These are phyloP conservation scores for Gossypium longicalyx DNA, from an alignment of 345 rosid species.

Conservation along the genomic window DNA sequence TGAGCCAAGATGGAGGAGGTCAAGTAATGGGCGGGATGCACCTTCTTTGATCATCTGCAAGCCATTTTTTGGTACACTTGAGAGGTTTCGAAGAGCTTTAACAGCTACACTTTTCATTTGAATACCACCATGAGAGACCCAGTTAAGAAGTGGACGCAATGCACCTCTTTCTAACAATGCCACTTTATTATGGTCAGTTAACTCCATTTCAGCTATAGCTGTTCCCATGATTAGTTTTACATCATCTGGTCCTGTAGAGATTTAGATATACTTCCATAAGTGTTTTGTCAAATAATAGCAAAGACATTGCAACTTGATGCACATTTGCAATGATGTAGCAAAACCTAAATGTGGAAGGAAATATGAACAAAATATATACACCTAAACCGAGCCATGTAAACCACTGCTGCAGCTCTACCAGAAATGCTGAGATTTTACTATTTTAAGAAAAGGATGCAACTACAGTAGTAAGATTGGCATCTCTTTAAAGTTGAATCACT, in stretches of 20 bases:
- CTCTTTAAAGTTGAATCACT: neutral
- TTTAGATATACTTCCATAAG: neutral
- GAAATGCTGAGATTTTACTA: neutral
- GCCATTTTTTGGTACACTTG: slow-evolving; percentile 49
- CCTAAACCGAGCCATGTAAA: neutral
- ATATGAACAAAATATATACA: neutral
- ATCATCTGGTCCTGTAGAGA: slow-evolving; percentile 51
- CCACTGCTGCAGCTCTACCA: neutral
- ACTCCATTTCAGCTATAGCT: slow-evolving; percentile 56
- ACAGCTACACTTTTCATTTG: slow-evolving; percentile 41
- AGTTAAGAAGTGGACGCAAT: slow-evolving; percentile 45
- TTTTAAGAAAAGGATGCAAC: neutral
- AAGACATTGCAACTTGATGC: neutral
- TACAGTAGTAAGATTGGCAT: neutral
- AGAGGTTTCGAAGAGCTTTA: slow-evolving; percentile 50
- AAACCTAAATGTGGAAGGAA: neutral
- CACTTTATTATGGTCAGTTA: slow-evolving; percentile 57
- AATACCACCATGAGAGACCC: slow-evolving; percentile 33
- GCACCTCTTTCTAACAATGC: slow-evolving; percentile 50
- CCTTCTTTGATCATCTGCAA: slow-evolving; percentile 62
- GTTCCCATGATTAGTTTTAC: slow-evolving; percentile 46
- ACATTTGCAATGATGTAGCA: neutral
- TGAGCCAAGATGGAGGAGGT: slow-evolving; percentile 37
- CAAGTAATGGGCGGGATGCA: slow-evolving; percentile 40
- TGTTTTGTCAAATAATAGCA: neutral